Conservation (phyloP, 2,329 filamentous ascomycete genomes). For the Apiospora malaysiana region DNA sequence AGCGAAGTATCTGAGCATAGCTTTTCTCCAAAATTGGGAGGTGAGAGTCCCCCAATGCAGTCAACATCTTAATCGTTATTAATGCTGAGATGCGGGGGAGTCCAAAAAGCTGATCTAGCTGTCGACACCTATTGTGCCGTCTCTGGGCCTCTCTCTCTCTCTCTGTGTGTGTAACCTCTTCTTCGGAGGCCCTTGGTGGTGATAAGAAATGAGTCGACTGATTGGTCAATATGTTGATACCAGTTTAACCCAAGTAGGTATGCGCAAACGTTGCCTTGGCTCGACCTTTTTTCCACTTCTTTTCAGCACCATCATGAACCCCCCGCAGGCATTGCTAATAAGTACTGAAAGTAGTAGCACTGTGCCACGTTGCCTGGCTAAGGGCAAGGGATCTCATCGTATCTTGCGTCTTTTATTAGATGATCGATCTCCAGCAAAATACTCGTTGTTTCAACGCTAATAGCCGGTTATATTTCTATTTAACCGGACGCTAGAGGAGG, state of each 20-base stretch:
- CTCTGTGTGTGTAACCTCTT: not conserved
- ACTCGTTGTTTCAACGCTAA: not conserved
- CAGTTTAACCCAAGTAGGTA: not conserved
- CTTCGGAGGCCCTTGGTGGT: not conserved
- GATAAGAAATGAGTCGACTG: not conserved
- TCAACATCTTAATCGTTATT: not conserved
- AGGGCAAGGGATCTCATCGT: constrained; percentile 8
- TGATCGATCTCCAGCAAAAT: not conserved
- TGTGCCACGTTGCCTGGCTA: not conserved
- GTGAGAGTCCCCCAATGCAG: not conserved
- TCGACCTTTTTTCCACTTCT: not conserved
- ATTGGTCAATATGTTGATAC: not conserved
- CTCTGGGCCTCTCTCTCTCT: too few species aligned
- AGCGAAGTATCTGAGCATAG: not conserved
- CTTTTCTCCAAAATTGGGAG: not conserved
- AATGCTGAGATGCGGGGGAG: not conserved
- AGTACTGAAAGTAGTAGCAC: not conserved
- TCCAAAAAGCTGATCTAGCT: not conserved
- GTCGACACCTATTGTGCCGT: not conserved
- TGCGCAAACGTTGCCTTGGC: not conserved
- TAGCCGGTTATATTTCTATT: not conserved
- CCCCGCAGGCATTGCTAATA: not conserved
- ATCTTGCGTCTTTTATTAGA: not conserved
- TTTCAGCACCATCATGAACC: not conserved
- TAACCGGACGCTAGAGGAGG: not conserved